phyloP scores from a whole-genome alignment of 306 rosid species.

The Castanopsis chinensis region DNA sequence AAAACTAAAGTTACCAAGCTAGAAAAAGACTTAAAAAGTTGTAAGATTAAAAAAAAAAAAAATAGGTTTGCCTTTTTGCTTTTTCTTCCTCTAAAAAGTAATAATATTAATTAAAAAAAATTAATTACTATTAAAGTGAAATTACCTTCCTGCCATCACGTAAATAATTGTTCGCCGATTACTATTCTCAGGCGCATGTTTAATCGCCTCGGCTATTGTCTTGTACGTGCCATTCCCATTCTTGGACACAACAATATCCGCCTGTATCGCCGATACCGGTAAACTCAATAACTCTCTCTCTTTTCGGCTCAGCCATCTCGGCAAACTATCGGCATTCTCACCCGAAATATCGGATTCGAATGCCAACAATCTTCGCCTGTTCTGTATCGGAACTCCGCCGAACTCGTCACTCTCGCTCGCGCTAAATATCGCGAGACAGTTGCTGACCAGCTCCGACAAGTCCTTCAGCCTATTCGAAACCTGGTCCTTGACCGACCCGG shows the following conservation, averaged over 20 bases:
- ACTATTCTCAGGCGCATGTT: constrained; percentile 60
- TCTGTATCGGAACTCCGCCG: constrained; percentile 77
- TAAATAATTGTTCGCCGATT: constrained; percentile 60
- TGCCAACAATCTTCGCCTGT: constrained; percentile 53
- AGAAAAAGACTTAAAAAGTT: not conserved
- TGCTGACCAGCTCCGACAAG: constrained; percentile 70
- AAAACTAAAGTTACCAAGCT: not conserved
- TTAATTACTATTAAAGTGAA: not conserved
- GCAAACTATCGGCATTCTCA: constrained; percentile 45
- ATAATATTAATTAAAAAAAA: not conserved
- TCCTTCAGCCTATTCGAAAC: constrained; percentile 48
- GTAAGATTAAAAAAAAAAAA: not conserved
- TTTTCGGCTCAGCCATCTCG: constrained; percentile 57
- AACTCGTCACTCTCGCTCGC: constrained; percentile 45
- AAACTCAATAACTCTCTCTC: constrained; percentile 60
- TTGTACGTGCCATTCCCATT: constrained; percentile 64
- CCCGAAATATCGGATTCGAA: constrained; percentile 13
- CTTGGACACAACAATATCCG: constrained; percentile 64
- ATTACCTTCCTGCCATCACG: constrained; percentile 95
- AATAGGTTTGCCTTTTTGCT: not conserved
- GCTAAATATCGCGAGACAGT: constrained; percentile 73
- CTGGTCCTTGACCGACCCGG: constrained; percentile 47
- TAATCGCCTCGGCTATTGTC: constrained; percentile 75
- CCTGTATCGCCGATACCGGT: constrained; percentile 58
- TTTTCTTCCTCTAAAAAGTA: too few species aligned